phyloP scores from a whole-genome alignment of 352 stramenopile species.

The Hyaloperonospora arabidopsidis region DNA sequence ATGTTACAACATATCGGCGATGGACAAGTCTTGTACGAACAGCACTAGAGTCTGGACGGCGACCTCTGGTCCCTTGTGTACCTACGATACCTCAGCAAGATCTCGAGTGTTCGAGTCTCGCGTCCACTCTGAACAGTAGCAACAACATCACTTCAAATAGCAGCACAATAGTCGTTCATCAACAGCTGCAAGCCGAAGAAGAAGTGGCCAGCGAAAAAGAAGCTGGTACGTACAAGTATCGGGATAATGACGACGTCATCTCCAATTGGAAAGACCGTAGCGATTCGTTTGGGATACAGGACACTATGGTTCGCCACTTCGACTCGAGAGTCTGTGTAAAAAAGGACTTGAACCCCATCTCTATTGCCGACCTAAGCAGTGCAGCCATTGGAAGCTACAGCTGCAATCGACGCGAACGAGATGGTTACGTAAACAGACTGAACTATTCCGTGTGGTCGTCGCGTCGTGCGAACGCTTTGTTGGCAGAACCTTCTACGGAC shows the following conservation, averaged over 20 bases:
- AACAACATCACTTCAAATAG: conserved; percentile 10
- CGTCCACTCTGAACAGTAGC: conserved; percentile 25
- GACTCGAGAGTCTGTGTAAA: background rate
- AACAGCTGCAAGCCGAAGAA: conserved; percentile 8
- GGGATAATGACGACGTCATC: background rate
- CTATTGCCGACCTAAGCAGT: conserved; percentile 2
- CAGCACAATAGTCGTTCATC: conserved; percentile 9
- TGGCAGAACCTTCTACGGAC: background rate
- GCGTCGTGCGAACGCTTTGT: background rate
- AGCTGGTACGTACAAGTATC: no score
- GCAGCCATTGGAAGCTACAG: conserved; percentile 24
- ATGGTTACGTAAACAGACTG: background rate
- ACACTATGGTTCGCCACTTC: background rate
- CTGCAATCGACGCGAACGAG: conserved; percentile 1
- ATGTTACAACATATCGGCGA: conserved; percentile 17
- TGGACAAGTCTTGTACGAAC: conserved; percentile 20
- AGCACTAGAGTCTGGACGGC: conserved; percentile 25
- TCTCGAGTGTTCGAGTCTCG: conserved; percentile 21
- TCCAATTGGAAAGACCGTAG: conserved; percentile 2
- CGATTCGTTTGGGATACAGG: conserved; percentile 15
- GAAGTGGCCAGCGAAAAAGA: background rate
- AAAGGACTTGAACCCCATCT: background rate
- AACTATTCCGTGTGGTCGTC: conserved; percentile 1
- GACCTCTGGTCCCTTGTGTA: conserved; percentile 16
- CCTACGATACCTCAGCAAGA: conserved; percentile 6